Base-by-base conservation (phyloP, 2,329 filamentous ascomycete species). In the Cladosporium austrohemisphaericum region DNA sequence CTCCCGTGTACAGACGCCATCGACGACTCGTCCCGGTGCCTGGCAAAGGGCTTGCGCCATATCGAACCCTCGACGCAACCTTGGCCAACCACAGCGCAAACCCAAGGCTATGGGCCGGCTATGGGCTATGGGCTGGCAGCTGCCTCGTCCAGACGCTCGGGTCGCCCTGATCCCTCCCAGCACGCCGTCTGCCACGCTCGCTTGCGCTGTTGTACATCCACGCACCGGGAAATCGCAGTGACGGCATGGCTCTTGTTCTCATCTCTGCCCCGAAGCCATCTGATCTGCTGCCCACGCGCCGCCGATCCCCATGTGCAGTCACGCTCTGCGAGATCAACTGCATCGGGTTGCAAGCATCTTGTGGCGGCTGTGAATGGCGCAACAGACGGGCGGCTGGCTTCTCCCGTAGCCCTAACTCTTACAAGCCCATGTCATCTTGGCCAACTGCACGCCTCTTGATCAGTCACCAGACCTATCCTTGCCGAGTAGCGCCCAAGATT, bases 271-370 rank as follows among this genome's bases (percentile, higher is more conserved):
- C n/a, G n/a, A n/a, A n/a, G n/a, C n/a, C 14, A 45, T n/a, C 29
- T 26, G 18, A 38, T 26, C 23, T 38, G 44, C 44, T 31, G 25
- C 33, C 32, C 44, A 47, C 44, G 44, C 44, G 43, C 23, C 33
- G 40, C 28, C 26, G 44, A 47, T 47, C 44, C 11, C 44, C 44
- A 47, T 47, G 44, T 35, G 41, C 41, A 33, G n/a, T n/a, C n/a
- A n/a, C n/a, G n/a, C n/a, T n/a, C 38, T 10, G 37, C 37, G 28
- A 40, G 37, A 40, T 40, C 37, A 22, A 23, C 37, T 28, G 23
- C 11, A 40, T 40, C 23, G 37, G 37, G 23, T 23, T 40, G 23
- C 22, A 9, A n/a, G 37, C 37, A 23, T 23, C 13, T 22, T 14
- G 36, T 22, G 19, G 29, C n/a, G 13, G 16, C 16, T 32, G 29